A percentile compares a stretch with the other conserved stretches of the same genome.
Conservation (phyloP, 179 eudicot species). For the Amaranthus tricolor region DNA sequence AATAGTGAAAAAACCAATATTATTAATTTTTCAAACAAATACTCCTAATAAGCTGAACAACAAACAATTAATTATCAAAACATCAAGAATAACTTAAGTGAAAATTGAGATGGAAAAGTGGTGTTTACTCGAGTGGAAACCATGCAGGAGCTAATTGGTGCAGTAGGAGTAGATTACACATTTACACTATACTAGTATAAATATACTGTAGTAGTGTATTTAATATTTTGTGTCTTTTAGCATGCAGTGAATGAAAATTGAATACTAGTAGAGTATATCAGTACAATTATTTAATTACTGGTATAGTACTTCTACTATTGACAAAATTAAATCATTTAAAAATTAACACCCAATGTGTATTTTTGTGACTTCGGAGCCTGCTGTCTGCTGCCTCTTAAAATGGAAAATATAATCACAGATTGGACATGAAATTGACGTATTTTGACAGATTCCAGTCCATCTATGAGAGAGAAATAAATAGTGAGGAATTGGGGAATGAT, state of each 20-base stretch:
- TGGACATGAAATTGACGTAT: not conserved
- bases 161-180: not conserved
- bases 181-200: not conserved
- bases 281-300: not conserved
- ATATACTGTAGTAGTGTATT: too few species aligned
- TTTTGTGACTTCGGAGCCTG: conserved; percentile 1
- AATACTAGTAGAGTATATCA: not conserved
- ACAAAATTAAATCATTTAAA: not conserved
- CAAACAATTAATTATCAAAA: not conserved
- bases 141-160: not conserved
- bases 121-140: not conserved
- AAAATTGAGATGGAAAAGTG: not conserved
- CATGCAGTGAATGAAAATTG: not conserved
- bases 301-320: not conserved
- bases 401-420: conserved; percentile 18
- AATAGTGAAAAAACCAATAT: too few species aligned
- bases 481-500: conserved; percentile 12
- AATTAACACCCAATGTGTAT: not conserved
- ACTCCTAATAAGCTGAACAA: not conserved
- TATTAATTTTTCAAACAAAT: too few species aligned
- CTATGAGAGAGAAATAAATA: not conserved
- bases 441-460: not conserved
- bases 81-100: not conserved
- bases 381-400: conserved; percentile 3
- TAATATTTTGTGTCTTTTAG: not conserved